Evolutionary conservation across 73 alveolate species (phyloP).

Genomic region (Symbiodinium natans): DNA sequence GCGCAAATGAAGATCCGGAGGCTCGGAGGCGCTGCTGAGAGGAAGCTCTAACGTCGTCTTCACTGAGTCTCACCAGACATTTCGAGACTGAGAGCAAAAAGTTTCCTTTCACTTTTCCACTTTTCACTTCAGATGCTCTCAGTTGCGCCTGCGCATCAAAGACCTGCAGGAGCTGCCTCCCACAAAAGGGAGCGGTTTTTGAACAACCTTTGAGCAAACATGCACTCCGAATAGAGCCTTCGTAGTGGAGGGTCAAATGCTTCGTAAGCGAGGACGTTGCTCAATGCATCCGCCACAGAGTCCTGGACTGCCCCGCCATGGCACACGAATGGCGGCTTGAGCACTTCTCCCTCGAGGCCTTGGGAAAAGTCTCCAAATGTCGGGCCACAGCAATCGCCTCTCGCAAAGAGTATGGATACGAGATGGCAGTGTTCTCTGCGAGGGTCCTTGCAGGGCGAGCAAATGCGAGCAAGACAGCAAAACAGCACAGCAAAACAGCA

Average conservation of each 20-base stretch:
- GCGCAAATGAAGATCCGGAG: no score
- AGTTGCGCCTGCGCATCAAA: conserved; percentile 22
- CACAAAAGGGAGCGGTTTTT: neutral
- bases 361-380: conserved; percentile 55
- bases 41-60: no score
- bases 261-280: conserved; percentile 59
- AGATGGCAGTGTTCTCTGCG: conserved; percentile 32
- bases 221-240: neutral
- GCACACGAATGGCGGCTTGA: neutral
- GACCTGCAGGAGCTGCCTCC: conserved; percentile 59
- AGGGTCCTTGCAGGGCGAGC: conserved; percentile 8
- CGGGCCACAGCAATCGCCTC: conserved; percentile 54
- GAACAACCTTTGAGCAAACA: neutral
- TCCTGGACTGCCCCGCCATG: neutral
- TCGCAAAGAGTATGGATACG: conserved; percentile 81
- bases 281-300: conserved; percentile 48
- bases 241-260: conserved; percentile 39
- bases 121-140: neutral
- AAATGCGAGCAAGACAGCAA: no score
- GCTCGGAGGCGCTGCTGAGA: no score
- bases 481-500: no score
- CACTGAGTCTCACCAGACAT: no score
- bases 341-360: neutral
- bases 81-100: no score
- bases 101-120: neutral